phyloP scores from a whole-genome alignment of 768 basidiomycete genomes.

The Tylopilus vinaceipallidus region DNA sequence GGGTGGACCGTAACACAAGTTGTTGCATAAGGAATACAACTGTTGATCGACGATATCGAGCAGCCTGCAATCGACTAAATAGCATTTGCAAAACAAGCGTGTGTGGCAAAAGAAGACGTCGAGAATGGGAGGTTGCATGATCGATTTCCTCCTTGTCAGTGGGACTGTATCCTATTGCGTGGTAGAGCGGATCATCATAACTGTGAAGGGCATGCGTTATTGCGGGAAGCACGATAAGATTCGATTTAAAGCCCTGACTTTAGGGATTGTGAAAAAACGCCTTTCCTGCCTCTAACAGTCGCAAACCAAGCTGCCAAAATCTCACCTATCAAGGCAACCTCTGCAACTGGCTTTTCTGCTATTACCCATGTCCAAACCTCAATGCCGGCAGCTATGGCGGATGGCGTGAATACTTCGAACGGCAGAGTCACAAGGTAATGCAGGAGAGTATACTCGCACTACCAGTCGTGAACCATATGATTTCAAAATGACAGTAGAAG shows the following conservation, averaged over 20 bases:
- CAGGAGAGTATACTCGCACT: constrained; percentile 85
- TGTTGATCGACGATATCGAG: constrained; percentile 80
- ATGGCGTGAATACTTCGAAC: constrained; percentile 84
- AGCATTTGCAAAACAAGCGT: constrained; percentile 82
- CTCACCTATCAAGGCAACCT: constrained; percentile 83
- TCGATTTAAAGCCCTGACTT: constrained; percentile 56
- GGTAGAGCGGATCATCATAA: constrained; percentile 83
- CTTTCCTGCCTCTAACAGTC: constrained; percentile 73
- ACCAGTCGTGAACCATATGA: constrained; percentile 5
- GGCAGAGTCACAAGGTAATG: constrained; percentile 87
- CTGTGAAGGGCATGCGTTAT: constrained; percentile 41
- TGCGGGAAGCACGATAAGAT: not conserved
- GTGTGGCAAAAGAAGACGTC: constrained; percentile 79
- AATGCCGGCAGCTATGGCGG: constrained; percentile 81
- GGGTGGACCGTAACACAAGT: constrained; percentile 78
- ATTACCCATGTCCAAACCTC: constrained; percentile 98
- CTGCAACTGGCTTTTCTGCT: constrained; percentile 76
- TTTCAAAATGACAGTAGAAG: not conserved
- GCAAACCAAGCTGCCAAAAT: constrained; percentile 85
- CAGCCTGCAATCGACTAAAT: constrained; percentile 89
- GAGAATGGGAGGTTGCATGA: constrained; percentile 63
- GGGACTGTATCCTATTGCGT: constrained; percentile 84
- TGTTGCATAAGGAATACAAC: constrained; percentile 86
- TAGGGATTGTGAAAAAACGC: constrained; percentile 76
- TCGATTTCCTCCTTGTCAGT: constrained; percentile 86